These are phyloP conservation scores for Dryas integrifolia DNA, from an alignment of 331 rosid genomes.

Conservation along the genomic window DNA sequence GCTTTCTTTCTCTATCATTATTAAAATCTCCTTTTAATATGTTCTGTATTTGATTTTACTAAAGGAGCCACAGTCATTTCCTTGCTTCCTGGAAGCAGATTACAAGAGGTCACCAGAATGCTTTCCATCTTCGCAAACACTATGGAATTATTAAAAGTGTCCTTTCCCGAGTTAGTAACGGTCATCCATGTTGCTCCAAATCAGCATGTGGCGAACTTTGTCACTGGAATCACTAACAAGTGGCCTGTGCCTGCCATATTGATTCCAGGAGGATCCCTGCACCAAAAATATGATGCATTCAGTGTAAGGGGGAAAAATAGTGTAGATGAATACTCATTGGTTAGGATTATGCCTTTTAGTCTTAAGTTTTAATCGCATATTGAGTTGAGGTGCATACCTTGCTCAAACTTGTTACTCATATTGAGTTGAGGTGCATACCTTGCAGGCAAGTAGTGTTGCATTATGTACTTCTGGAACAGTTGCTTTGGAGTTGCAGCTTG, in stretches of 20 bases:
- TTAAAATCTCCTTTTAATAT: slow-evolving; percentile 2
- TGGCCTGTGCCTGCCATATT: slow-evolving; percentile 74
- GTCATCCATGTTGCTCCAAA: slow-evolving; percentile 77
- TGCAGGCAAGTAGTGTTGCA: slow-evolving; percentile 83
- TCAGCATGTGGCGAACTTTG: slow-evolving; percentile 52
- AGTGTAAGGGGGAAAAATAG: slow-evolving; percentile 44
- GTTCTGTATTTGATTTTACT: slow-evolving; percentile 29
- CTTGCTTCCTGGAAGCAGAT: slow-evolving; percentile 98
- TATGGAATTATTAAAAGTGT: slow-evolving; percentile 47
- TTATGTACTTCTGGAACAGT: slow-evolving; percentile 91
- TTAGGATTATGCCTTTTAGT: background rate
- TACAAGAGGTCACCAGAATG: slow-evolving; percentile 86
- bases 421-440: slow-evolving; percentile 25
- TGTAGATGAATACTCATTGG: background rate
- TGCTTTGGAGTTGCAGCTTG: slow-evolving; percentile 80
- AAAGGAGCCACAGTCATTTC: slow-evolving; percentile 73
- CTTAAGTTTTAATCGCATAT: background rate
- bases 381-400: slow-evolving; percentile 13
- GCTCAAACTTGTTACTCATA: slow-evolving; percentile 1
- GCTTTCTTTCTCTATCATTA: background rate
- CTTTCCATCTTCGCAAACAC: slow-evolving; percentile 61
- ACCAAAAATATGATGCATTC: slow-evolving; percentile 75
- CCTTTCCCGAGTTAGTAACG: slow-evolving; percentile 50
- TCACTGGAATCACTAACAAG: slow-evolving; percentile 39
- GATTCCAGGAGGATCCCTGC: slow-evolving; percentile 64